Base-by-base conservation (phyloP, 2,329 filamentous ascomycete genomes). In the Aureobasidium sp. region DNA sequence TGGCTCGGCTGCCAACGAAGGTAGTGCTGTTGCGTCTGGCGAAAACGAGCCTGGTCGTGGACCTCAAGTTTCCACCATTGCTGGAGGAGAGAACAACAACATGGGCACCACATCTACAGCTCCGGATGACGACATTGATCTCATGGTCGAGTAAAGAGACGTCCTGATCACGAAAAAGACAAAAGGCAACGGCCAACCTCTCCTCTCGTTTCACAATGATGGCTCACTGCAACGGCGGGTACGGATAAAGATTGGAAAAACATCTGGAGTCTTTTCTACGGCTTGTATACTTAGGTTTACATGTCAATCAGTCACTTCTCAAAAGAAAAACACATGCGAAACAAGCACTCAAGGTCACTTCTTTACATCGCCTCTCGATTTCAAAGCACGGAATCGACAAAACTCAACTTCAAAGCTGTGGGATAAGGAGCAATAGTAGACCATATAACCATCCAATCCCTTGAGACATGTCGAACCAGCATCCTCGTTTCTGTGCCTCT, bases 61-160 rank as follows among this genome's bases (percentile, higher is more conserved):
- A n/a, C 54, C 61, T 24, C 61, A 63, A 39, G 48, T 63, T 40
- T 27, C 61, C 12, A 63, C 61, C 3, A 53, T 60, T 14, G 45
- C 53, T 19, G 53, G 48, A 54, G 60, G 60, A 39, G 53, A 57
- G 33, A 59, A 63, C 29, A 50, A 50, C 27, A 44, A 40, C 24
- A 52, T 29, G 42, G 63, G 42, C 12, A 52, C 61, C 39, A 62
- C 60, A n/a, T 53, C 49, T 8, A 52, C 60, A 29, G 61, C 47
- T 19, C 48, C 39, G 29, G 65, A 66, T 17, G 62, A 64, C 22
- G 65, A 66, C 42, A 65, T 66, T 60, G 65, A 66, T 48, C 62
- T 65, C 14, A 66, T 66, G 65, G 58, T 66, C 40, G 63, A 66
- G 40, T 66, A 60, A 31, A 27, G n/a, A 15, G 7, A 17, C 5